phyloP scores from a whole-genome alignment of 139 green algal genomes.

The Coelastrella sp. region DNA sequence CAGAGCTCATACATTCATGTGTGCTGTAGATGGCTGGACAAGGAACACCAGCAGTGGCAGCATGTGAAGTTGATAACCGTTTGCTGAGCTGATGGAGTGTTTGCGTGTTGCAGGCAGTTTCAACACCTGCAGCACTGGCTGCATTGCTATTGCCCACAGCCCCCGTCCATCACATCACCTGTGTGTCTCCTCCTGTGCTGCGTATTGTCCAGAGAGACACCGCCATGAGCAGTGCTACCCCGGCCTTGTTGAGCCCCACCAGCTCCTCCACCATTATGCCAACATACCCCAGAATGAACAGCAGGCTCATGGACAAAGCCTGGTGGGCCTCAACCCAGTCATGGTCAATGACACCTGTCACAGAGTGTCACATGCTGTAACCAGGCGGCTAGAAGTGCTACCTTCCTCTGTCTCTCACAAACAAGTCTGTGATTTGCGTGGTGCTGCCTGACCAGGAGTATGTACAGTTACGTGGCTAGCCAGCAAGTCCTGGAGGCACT shows the following conservation, averaged over 20 bases:
- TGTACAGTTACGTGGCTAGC: too few species aligned
- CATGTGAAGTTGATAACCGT: too few species aligned
- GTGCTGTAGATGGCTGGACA: too few species aligned
- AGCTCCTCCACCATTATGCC: constrained; percentile 84
- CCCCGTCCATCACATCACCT: background rate
- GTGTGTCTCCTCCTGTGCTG: constrained; percentile 13
- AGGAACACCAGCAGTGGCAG: too few species aligned
- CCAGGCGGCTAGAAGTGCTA: too few species aligned
- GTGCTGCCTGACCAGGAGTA: too few species aligned
- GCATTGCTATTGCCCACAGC: background rate
- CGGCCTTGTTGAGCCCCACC: constrained; percentile 77
- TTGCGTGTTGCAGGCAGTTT: too few species aligned
- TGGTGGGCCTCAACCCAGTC: constrained; percentile 43
- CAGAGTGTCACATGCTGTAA: background rate
- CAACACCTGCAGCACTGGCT: background rate
- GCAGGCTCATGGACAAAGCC: constrained; percentile 59
- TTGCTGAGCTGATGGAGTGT: too few species aligned
- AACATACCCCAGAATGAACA: constrained; percentile 66
- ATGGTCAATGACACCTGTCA: constrained; percentile 52
- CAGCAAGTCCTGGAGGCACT: too few species aligned
- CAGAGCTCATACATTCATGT: background rate
- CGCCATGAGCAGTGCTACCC: constrained; percentile 78
- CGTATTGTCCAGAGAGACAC: constrained; percentile 78
- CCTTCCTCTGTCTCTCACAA: too few species aligned
- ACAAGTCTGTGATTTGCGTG: too few species aligned